Percentiles rank a stretch among this genome's conserved stretches.
Evolutionary conservation across 805 yeast species (phyloP).

Genomic region (Dipodascus albidus): DNA sequence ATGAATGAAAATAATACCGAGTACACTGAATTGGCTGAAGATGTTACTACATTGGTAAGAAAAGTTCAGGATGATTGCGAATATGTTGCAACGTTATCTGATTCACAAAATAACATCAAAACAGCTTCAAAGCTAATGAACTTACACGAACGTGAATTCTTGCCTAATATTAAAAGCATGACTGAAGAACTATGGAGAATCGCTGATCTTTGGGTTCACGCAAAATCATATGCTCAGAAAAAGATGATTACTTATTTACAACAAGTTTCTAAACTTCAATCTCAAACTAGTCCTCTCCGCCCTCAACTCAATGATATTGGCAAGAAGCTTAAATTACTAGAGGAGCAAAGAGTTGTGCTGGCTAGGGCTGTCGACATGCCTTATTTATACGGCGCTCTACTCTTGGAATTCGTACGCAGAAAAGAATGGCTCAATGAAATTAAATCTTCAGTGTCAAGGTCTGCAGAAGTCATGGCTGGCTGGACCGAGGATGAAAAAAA

Average conservation of each 20-base stretch:
- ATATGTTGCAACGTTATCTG: slow-evolving; percentile 13
- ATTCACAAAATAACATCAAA: slow-evolving; percentile 12
- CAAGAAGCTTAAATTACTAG: slow-evolving; percentile 17
- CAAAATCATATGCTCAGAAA: slow-evolving; percentile 4
- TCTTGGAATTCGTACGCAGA: slow-evolving; percentile 26
- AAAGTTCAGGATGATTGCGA: slow-evolving; percentile 18
- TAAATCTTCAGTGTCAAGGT: slow-evolving; percentile 13
- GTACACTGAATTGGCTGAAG: slow-evolving; percentile 15
- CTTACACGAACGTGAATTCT: slow-evolving; percentile 21
- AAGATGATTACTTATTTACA: slow-evolving; percentile 8
- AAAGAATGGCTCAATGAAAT: slow-evolving; percentile 19
- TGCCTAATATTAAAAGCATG: slow-evolving; percentile 17
- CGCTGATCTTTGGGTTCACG: slow-evolving; percentile 6
- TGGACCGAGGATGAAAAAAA: slow-evolving; percentile 45
- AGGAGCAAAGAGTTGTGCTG: slow-evolving; percentile 20
- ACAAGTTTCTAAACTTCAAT: slow-evolving; percentile 20
- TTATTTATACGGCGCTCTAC: slow-evolving; percentile 26
- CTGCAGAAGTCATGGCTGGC: slow-evolving; percentile 44
- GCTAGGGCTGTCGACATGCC: slow-evolving; percentile 27
- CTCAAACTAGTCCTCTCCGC: slow-evolving; percentile 17
- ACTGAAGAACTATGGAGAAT: slow-evolving; percentile 14
- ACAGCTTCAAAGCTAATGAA: slow-evolving; percentile 12
- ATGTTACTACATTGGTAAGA: slow-evolving; percentile 15
- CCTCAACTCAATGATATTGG: slow-evolving; percentile 18
- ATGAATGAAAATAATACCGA: slow-evolving; percentile 6